Base-by-base conservation (phyloP, 2,329 filamentous ascomycete genomes). In the Colletotrichum destructivum region DNA sequence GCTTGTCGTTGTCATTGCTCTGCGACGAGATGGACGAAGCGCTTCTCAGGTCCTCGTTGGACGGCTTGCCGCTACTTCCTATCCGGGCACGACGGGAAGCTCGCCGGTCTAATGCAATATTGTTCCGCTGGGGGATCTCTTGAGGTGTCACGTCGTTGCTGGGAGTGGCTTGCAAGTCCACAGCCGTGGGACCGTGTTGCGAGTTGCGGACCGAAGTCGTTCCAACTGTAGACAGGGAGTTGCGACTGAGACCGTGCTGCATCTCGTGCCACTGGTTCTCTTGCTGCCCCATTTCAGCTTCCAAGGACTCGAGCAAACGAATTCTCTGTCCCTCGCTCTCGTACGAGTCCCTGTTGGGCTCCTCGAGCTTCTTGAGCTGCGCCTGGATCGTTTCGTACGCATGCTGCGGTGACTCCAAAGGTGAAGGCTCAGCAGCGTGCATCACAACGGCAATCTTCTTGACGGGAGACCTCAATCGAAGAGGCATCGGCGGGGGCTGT, bases 201-300 rank as follows among this genome's bases (percentile, higher is more conserved):
- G 84, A 84, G 54, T 80, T 77, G 15, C 73, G 75, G 21, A 75
- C 76, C 1, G 77, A 76, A 0, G 80, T 77, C 1, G 83, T 84
- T 62, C 78, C 78, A 59, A 87, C 76, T 9, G 84, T 87, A 2
- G 86, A 88, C 51, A 86, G 76, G 7, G 88, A 90, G 74, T 87
- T 84, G 68, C 85, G 85, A 63, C 82, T 81, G 51, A 90, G 77
- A 47, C 86, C 85, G 35, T 85, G 81, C 68, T 89, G 88, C 80
- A 91, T 85, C 61, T 86, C 81, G 67, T 88, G 85, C 90, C 90
- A 92, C 74, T 88, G 86, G 65, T 84, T 84, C 76, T 90, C 88
- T 76, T 92, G 88, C 74, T 85, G 79, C 0, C 86, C 88, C 85
- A 92, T 89, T 78, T 92, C 90, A 72, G 82, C 83, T 76, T 92